Evolutionary conservation across 371 early-diverging fungal species (phyloP).

Genomic region (Capillidium rhysosporum): DNA sequence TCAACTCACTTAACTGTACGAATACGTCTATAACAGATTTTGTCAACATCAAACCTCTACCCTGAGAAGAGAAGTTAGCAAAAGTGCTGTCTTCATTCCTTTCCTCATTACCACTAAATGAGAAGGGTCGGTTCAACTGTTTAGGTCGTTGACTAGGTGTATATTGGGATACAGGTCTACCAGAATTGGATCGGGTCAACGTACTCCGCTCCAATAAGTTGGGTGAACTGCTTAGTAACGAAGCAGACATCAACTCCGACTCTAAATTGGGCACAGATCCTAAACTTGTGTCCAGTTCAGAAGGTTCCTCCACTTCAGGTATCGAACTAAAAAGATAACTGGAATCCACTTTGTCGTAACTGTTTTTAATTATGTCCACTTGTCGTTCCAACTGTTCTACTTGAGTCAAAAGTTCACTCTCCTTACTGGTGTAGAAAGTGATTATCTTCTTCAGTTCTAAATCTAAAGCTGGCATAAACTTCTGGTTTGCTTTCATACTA

Average conservation of each 20-base stretch:
- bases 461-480: slow-evolving; percentile 48
- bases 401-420: slow-evolving; percentile 42
- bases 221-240: neutral
- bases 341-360: neutral
- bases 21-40: slow-evolving; percentile 32
- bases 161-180: neutral
- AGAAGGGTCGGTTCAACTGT: neutral
- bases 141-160: neutral
- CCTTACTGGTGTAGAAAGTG: slow-evolving; percentile 60
- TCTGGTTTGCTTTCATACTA: slow-evolving; percentile 22
- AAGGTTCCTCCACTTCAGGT: neutral
- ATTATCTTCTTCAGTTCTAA: slow-evolving; percentile 58
- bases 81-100: neutral
- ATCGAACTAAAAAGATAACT: neutral
- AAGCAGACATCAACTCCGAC: neutral
- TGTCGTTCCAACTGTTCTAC: slow-evolving; percentile 17
- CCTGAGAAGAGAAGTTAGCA: neutral
- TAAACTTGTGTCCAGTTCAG: neutral
- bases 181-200: neutral
- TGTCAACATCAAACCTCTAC: neutral
- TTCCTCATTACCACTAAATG: neutral
- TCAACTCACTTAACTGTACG: slow-evolving; percentile 61
- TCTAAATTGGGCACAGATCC: neutral
- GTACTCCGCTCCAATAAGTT: neutral
- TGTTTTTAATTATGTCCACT: neutral